phyloP scores from a whole-genome alignment of 306 rosid genomes.

The Cucurbita pepo region DNA sequence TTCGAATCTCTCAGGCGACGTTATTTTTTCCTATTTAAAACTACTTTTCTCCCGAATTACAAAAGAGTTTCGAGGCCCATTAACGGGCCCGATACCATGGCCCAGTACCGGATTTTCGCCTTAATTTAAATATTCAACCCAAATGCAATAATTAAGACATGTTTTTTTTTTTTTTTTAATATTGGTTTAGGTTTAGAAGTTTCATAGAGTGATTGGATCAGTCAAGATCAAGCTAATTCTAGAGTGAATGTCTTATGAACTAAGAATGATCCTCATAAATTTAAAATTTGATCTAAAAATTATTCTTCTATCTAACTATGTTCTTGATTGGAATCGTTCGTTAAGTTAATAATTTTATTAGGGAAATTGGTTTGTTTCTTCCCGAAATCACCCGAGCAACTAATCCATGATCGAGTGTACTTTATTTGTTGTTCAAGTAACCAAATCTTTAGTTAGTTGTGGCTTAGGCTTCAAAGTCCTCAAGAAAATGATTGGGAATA shows the following conservation, averaged over 20 bases:
- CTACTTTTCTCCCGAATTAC: background rate
- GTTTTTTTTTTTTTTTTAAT: no score
- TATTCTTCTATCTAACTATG: no score
- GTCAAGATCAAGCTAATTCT: no score
- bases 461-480: background rate
- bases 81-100: background rate
- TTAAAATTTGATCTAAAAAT: no score
- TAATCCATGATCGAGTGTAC: constrained; percentile 1
- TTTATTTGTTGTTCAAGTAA: constrained; percentile 7
- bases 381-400: background rate
- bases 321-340: no score
- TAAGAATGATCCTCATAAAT: no score
- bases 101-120: background rate
- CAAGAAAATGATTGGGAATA: background rate
- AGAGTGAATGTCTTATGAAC: no score
- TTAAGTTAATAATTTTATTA: background rate
- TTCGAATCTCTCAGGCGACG: no score
- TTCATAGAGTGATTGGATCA: no score
- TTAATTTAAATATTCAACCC: background rate
- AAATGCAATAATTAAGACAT: background rate
- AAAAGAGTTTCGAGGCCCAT: background rate
- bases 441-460: background rate
- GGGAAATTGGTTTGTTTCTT: background rate
- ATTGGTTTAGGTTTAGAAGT: no score
- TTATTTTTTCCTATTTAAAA: background rate